Percentiles rank a stretch among this genome's conserved stretches.
These are phyloP conservation scores for Arthrobotrys musiformis DNA, from an alignment of 2,329 filamentous ascomycete genomes.

Conservation along the genomic window DNA sequence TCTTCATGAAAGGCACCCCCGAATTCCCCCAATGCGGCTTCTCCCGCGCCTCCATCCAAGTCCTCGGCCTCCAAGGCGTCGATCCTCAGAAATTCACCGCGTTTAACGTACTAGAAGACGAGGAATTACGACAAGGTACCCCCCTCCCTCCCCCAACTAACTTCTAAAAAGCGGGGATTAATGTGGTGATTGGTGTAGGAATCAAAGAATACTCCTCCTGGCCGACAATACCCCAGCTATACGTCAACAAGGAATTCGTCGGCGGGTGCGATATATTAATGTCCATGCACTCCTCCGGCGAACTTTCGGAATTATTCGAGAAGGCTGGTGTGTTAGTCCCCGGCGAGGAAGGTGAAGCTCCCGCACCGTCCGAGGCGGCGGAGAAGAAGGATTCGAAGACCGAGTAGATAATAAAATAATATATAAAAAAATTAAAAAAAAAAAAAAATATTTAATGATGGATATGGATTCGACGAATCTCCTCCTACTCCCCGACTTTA, in stretches of 20 bases:
- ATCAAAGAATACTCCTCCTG: conserved; percentile 99
- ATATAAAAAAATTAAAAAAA: not conserved
- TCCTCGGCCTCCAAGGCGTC: conserved; percentile 92
- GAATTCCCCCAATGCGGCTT: conserved; percentile 97
- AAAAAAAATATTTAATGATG: too few relatives aligned
- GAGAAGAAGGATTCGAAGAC: not conserved
- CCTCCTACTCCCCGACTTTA: too few relatives aligned
- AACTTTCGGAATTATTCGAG: conserved; percentile 88
- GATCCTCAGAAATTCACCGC: conserved; percentile 97
- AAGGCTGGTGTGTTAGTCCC: conserved; percentile 86
- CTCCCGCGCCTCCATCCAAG: conserved; percentile 92
- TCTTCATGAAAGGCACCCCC: conserved; percentile 99
- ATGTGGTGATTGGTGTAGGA: conserved; percentile 69
- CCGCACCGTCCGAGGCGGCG: not conserved
- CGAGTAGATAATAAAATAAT: not conserved
- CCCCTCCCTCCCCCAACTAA: conserved; percentile 57
- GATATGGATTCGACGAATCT: too few relatives aligned
- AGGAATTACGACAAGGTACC: conserved; percentile 81
- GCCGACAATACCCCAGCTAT: conserved; percentile 98
- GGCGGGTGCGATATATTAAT: conserved; percentile 98
- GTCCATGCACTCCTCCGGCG: conserved; percentile 96
- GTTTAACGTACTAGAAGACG: conserved; percentile 94
- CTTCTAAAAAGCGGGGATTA: not conserved
- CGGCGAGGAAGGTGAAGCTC: conserved; percentile 65
- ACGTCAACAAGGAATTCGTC: conserved; percentile 93